These are phyloP conservation scores for Umbelopsis sp. DNA, from an alignment of 192 early-diverging fungal genomes.

Conservation along the genomic window DNA sequence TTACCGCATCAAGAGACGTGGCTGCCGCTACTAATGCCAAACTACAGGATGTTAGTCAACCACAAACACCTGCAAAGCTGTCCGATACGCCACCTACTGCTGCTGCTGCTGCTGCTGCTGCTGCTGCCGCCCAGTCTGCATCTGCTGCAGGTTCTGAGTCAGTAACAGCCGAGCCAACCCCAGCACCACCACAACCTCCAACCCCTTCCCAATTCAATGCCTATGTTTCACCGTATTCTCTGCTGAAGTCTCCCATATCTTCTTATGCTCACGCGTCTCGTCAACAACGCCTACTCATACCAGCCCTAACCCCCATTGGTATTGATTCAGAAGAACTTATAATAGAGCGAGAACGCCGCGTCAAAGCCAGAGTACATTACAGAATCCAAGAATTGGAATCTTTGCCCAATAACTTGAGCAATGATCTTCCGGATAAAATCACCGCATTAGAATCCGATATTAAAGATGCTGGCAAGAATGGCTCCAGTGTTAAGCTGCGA, in stretches of 20 bases:
- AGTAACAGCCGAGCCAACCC: too few relatives aligned
- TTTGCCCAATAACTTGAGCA: constrained; percentile 66
- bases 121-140: constrained; percentile 42
- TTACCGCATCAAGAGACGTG: neutral
- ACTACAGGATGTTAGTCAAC: constrained; percentile 11
- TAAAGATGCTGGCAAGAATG: constrained; percentile 32
- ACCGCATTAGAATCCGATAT: constrained; percentile 24
- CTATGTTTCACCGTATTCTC: constrained; percentile 57
- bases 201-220: constrained; percentile 40
- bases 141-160: neutral
- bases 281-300: constrained; percentile 72
- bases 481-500: constrained; percentile 65
- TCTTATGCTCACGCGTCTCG: constrained; percentile 52
- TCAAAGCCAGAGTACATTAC: constrained; percentile 69
- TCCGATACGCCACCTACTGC: constrained; percentile 49
- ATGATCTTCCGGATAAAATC: constrained; percentile 47
- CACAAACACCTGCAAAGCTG: constrained; percentile 43
- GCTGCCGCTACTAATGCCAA: neutral
- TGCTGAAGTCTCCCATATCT: constrained; percentile 59
- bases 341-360: constrained; percentile 76
- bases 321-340: constrained; percentile 79
- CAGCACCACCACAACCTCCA: neutral
- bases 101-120: constrained; percentile 55
- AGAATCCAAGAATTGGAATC: constrained; percentile 79
- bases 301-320: constrained; percentile 72